These are phyloP conservation scores for Yarrowia sp. DNA, from an alignment of 805 yeast species.

Conservation along the genomic window DNA sequence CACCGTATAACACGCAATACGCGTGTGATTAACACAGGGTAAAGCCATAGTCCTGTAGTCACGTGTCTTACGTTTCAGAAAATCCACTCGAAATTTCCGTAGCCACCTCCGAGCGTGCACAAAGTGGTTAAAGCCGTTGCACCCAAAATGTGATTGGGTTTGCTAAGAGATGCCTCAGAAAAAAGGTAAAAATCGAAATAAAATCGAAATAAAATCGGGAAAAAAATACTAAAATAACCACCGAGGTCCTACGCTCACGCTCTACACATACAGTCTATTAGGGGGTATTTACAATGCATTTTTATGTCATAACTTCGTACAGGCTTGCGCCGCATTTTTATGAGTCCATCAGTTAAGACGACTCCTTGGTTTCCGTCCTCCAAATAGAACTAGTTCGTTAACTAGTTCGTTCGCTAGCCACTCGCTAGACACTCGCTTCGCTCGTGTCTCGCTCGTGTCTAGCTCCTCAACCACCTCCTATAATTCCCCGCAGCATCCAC, in stretches of 20 bases:
- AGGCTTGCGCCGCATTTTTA: constrained; percentile 25
- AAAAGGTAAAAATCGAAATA: too few relatives aligned
- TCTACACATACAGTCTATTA: too few relatives aligned
- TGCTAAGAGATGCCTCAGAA: too few relatives aligned
- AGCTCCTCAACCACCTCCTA: constrained; percentile 1
- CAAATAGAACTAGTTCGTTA: too few relatives aligned
- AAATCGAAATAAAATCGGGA: too few relatives aligned
- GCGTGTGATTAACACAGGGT: not conserved
- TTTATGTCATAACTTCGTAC: constrained; percentile 22
- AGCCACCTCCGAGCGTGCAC: too few relatives aligned
- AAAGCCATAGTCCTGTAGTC: not conserved
- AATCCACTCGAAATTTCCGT: too few relatives aligned
- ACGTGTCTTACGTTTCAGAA: not conserved
- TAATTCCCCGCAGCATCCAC: constrained; percentile 10
- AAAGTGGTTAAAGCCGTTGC: too few relatives aligned
- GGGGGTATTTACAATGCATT: constrained; percentile 19
- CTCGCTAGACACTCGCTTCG: too few relatives aligned
- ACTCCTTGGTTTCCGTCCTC: too few relatives aligned
- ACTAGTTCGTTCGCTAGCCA: too few relatives aligned
- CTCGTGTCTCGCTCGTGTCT: not conserved
- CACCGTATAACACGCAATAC: not conserved
- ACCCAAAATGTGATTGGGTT: too few relatives aligned
- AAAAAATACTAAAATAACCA: not conserved
- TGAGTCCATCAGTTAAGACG: not conserved
- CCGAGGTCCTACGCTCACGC: not conserved